Base-by-base conservation (phyloP, 2,329 filamentous ascomycete species). In the Ilyonectria sp. region DNA sequence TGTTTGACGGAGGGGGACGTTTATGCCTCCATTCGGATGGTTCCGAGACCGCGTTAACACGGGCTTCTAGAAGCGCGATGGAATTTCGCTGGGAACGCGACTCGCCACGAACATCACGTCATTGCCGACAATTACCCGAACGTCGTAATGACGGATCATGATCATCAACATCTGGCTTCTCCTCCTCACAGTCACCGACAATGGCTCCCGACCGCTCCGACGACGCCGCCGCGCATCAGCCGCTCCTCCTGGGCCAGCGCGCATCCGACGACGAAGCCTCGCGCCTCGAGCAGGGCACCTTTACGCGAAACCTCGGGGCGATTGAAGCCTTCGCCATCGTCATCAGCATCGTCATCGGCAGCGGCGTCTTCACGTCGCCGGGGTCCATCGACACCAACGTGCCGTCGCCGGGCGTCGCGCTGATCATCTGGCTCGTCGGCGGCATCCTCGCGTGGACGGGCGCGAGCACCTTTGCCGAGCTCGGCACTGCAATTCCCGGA, bases 371-470 rank as follows among this genome's bases (percentile, higher is more conserved):
- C 71, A 90, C 90, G 0, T 91, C 89, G 1, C 89, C 89, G 0
- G 88, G 89, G 0, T 85, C 88, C 11, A 89, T 92, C 65, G 89
- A 91, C 72, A 86, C 86, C 17, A 90, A 91, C 70, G 88, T 91
- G 3, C 88, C 89, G 0, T 91, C 89, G 0, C 89, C 89, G 0
- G 89, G 87, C 9, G 81, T 82, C 1, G 87, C 89, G 2, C 73
- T 92, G 40, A 72, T 88, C 2, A 84, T 91, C 8, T 92, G 90
- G 90, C 81, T 90, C 1, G 79, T 91, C 11, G 89, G 88, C 19
- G 89, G 90, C 1, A 75, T 90, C 0, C 80, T 92, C 23, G 89
- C 89, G 0, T 91, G 89, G 90, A 89, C 89, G 0, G 90, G 90
- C 4, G 89, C 89, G 6, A 85, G 82, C 57, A 90, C 89, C 0